Conservation (phyloP, 2,329 filamentous ascomycete species). For the Talaromyces sp. region DNA sequence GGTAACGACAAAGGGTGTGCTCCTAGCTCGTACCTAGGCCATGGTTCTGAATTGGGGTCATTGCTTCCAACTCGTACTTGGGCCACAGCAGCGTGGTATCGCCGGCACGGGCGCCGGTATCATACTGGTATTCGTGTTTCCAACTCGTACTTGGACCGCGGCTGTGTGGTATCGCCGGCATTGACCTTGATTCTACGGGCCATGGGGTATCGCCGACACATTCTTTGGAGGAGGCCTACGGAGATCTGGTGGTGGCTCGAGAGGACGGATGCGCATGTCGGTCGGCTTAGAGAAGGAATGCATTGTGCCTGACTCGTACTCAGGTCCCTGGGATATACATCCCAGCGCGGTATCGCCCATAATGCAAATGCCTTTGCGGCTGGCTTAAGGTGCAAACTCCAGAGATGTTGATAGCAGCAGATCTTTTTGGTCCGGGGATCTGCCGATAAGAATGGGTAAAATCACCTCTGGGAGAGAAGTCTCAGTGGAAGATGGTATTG, state of each 20-base stretch:
- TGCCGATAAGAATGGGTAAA: not conserved
- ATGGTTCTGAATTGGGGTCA: not conserved
- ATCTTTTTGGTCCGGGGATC: not conserved
- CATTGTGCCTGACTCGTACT: not conserved
- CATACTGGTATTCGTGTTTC: not conserved
- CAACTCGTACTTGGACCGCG: not conserved
- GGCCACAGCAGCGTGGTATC: not conserved
- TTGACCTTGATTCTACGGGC: not conserved
- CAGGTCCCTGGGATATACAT: not conserved
- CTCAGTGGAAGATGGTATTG: not conserved
- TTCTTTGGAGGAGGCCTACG: not conserved
- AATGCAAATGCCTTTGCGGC: not conserved
- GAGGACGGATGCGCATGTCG: not conserved
- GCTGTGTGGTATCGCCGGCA: not conserved
- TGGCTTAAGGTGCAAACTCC: not conserved
- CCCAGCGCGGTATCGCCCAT: not conserved
- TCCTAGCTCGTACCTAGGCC: not conserved
- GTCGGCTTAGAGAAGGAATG: not conserved
- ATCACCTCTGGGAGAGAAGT: not conserved
- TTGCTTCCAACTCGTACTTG: not conserved
- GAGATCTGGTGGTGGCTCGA: not conserved
- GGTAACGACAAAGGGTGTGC: not conserved
- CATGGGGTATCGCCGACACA: not conserved
- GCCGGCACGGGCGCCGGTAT: not conserved
- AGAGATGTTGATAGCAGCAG: not conserved